Conservation (phyloP, 1,139 yeast species). For the Geotrichum phurueaensis region DNA sequence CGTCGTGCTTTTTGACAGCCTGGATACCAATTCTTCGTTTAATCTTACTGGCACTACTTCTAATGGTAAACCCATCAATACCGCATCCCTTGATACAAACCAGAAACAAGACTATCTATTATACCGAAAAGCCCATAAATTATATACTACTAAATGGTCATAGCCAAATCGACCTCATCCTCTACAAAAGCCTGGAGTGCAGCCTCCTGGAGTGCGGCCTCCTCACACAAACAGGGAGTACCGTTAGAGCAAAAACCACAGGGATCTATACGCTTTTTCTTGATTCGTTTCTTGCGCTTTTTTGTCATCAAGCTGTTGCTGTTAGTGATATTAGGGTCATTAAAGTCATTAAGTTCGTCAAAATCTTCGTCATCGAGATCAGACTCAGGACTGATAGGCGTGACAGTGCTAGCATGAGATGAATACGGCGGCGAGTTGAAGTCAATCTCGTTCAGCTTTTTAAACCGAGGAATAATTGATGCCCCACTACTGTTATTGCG, state of each 20-base stretch:
- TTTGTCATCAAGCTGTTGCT: background rate
- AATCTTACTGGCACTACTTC: background rate
- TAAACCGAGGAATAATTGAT: background rate
- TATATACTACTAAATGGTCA: background rate
- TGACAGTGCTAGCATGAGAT: background rate
- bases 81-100: background rate
- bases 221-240: constrained; percentile 86
- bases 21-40: background rate
- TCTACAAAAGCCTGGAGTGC: background rate
- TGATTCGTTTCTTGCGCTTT: background rate
- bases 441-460: background rate
- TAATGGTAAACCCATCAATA: background rate
- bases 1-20: background rate
- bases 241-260: constrained; percentile 91
- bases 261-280: constrained; percentile 41
- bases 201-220: constrained; percentile 58
- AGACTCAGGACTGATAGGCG: background rate
- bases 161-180: background rate
- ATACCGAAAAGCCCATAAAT: background rate
- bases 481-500: background rate
- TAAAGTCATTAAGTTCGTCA: background rate
- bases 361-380: background rate
- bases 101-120: background rate
- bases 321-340: background rate
- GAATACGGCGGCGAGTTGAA: background rate